Conservation (phyloP, 192 early-diverging fungal species). For the Gaertneriomyces sp. region DNA sequence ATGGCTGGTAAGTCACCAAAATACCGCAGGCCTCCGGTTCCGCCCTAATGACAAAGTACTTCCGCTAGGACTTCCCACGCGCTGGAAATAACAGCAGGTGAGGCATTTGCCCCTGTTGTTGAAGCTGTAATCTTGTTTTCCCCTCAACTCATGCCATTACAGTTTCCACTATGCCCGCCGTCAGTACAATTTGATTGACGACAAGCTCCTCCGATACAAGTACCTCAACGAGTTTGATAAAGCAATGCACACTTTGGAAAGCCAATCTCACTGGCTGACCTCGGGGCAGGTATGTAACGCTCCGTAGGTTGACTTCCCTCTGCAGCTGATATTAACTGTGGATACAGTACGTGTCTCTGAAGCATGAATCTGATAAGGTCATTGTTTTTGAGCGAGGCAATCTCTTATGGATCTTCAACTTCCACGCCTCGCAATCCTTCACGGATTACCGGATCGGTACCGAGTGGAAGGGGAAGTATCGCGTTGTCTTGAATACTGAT, state of each 20-base stretch:
- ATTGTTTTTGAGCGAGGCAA: conserved; percentile 88
- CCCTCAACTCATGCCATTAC: conserved; percentile 27
- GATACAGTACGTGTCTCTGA: conserved; percentile 70
- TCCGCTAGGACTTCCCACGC: conserved; percentile 81
- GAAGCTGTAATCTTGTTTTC: conserved; percentile 19
- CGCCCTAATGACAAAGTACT: conserved; percentile 1
- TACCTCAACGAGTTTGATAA: conserved; percentile 87
- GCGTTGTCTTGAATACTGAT: conserved; percentile 76
- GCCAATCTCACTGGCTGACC: conserved; percentile 64
- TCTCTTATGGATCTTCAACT: conserved; percentile 93
- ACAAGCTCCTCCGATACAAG: conserved; percentile 83
- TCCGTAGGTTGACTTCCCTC: conserved; percentile 10
- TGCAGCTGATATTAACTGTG: background rate
- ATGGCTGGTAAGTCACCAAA: conserved; percentile 67
- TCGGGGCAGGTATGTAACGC: conserved; percentile 47
- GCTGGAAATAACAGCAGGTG: conserved; percentile 67
- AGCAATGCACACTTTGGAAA: conserved; percentile 78
- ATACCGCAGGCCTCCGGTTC: background rate
- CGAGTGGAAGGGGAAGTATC: conserved; percentile 62
- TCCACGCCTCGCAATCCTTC: conserved; percentile 80
- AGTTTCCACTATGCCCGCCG: conserved; percentile 92
- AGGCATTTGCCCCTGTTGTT: background rate
- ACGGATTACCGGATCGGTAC: conserved; percentile 85
- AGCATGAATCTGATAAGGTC: conserved; percentile 90
- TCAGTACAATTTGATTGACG: conserved; percentile 93